A percentile compares a stretch with the other conserved stretches of the same genome.
These are phyloP conservation scores for Medicago lupulina DNA, from an alignment of 306 rosid species.

Conservation along the genomic window DNA sequence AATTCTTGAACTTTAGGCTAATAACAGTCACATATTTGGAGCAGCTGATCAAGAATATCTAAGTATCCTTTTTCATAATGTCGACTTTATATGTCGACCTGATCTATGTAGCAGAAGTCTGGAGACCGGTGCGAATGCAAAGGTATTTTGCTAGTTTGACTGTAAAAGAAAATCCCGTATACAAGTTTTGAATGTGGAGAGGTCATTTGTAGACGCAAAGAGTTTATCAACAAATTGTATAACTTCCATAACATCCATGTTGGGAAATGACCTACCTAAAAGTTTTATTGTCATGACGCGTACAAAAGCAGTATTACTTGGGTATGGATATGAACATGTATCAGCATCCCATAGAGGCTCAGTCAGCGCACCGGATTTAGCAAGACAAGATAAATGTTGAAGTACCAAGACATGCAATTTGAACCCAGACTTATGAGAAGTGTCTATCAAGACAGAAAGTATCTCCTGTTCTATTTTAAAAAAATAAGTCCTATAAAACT, in stretches of 20 bases:
- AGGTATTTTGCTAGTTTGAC: slow-evolving; percentile 50
- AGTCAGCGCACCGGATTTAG: slow-evolving; percentile 74
- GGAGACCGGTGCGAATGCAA: no score
- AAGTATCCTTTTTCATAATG: no score
- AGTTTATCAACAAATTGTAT: slow-evolving; percentile 89
- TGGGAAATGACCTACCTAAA: slow-evolving; percentile 85
- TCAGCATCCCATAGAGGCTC: slow-evolving; percentile 94
- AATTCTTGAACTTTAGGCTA: no score
- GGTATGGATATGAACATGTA: slow-evolving; percentile 65
- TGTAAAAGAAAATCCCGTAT: slow-evolving; percentile 89
- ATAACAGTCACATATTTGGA: no score
- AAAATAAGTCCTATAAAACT: slow-evolving; percentile 78
- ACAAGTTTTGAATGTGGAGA: slow-evolving; percentile 61
- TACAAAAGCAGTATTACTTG: slow-evolving; percentile 76
- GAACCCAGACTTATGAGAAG: slow-evolving; percentile 97
- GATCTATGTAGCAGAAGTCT: no score
- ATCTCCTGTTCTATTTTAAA: slow-evolving; percentile 89
- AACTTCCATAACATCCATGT: slow-evolving; percentile 87
- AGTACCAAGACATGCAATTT: slow-evolving; percentile 96
- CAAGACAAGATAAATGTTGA: slow-evolving; percentile 92
- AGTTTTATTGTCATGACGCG: slow-evolving; percentile 91
- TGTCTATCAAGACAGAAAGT: slow-evolving; percentile 93
- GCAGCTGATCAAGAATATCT: no score
- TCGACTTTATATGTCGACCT: no score
- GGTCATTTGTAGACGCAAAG: slow-evolving; percentile 69